phyloP scores from a whole-genome alignment of 2,329 filamentous ascomycete genomes.

The Macroventuria anomochaeta region DNA sequence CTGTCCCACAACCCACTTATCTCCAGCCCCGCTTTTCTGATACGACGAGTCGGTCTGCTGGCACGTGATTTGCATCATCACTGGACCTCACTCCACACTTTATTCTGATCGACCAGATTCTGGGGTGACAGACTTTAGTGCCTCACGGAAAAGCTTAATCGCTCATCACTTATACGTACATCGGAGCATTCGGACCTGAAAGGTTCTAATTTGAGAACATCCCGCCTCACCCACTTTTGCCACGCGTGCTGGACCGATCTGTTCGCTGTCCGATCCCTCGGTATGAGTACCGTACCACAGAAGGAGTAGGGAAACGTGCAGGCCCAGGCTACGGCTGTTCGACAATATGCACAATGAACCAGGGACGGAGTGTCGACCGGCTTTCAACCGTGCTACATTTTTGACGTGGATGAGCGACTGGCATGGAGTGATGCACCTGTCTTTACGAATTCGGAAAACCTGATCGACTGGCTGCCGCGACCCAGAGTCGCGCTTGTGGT shows the following conservation, averaged over 20 bases:
- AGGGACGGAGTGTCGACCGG: neutral
- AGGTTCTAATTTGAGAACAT: conserved; percentile 4
- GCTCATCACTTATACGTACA: conserved; percentile 8
- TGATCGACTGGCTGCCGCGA: neutral
- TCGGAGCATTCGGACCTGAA: neutral
- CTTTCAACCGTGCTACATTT: too few relatives aligned
- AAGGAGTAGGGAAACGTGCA: neutral
- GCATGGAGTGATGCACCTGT: neutral
- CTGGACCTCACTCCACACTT: neutral
- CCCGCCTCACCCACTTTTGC: conserved; percentile 8
- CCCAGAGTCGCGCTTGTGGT: neutral
- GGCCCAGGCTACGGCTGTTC: neutral
- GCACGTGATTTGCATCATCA: conserved; percentile 17
- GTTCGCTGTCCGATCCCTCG: neutral
- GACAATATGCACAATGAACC: neutral
- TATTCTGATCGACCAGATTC: conserved; percentile 7
- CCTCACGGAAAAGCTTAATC: conserved; percentile 4
- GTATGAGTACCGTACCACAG: neutral
- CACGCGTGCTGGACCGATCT: conserved; percentile 3
- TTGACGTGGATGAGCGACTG: neutral
- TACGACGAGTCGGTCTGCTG: neutral
- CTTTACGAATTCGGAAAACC: neutral
- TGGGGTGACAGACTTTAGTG: conserved; percentile 12
- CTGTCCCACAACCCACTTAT: neutral
- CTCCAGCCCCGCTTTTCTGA: neutral